Percentiles rank a stretch among this genome's conserved stretches.
phyloP scores from a whole-genome alignment of 2,329 filamentous ascomycete genomes.

The Tolypocladium ophioglossoides region DNA sequence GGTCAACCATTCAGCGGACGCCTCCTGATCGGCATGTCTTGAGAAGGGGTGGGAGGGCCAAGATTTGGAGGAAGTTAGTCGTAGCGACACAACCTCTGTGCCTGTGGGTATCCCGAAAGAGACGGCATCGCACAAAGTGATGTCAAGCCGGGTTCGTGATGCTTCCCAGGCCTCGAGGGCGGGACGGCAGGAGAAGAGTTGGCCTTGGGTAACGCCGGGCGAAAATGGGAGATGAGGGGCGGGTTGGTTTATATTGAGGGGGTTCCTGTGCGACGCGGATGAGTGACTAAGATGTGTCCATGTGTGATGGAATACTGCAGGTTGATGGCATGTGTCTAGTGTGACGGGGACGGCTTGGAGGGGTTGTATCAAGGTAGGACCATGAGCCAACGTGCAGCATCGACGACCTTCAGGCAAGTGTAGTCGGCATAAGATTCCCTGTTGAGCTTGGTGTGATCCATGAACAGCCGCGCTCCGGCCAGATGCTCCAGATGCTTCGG shows the following conservation, averaged over 20 bases:
- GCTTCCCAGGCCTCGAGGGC: not conserved
- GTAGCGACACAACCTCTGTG: not conserved
- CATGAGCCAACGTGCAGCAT: not conserved
- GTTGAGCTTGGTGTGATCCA: not conserved
- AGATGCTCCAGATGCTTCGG: not conserved
- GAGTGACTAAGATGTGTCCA: not conserved
- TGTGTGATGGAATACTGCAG: slow-evolving; percentile 1
- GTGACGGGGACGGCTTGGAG: not conserved
- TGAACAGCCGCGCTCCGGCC: not conserved
- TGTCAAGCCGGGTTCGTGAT: not conserved
- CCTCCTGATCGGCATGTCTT: not conserved
- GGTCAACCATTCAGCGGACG: not conserved
- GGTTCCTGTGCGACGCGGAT: not conserved
- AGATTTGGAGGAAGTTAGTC: not conserved
- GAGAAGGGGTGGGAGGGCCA: not conserved
- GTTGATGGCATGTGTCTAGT: slow-evolving; percentile 2
- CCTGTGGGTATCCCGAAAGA: not conserved
- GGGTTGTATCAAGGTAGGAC: not conserved
- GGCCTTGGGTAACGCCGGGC: slow-evolving; percentile 1
- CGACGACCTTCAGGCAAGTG: not conserved
- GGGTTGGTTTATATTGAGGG: slow-evolving; percentile 1
- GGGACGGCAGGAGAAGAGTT: not conserved
- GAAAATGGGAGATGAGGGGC: not conserved
- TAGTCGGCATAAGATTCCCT: too few species aligned
- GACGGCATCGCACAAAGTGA: not conserved